Base-by-base conservation (phyloP, 1,139 yeast species). In the Nadsonia commutata region DNA sequence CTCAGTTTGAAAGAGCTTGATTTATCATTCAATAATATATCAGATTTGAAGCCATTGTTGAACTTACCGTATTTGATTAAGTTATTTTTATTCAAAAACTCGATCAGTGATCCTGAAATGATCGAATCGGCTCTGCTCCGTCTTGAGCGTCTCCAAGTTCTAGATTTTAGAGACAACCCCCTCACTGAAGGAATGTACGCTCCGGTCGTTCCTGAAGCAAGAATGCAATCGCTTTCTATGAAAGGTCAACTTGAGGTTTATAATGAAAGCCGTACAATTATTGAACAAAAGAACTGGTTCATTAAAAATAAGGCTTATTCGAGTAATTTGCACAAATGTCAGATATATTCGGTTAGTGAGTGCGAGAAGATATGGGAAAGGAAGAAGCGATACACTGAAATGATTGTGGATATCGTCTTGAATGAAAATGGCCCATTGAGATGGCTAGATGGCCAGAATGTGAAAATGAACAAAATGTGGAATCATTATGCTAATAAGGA, bases 1-100 rank as follows among this genome's bases (percentile, higher is more conserved):
- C 58, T 68, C 0, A 71, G 74, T 43, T 68, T 90, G 48, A 64
- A 68, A 40, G 82, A 80, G 46, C 66, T 90, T 49, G 95, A 88
- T 56, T 59, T 90, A 42, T 84, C 95, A 0, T 88, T 85, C 61
- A 90, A 90, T 27, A 27, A 13, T 27, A 27, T 27, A 27, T 27
- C 33, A 4, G 33, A 27, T 3, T 13, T 27, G n/a, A 6, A 13
- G n/a, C 33, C 33, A 7, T 11, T 27, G n/a, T 27, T 27, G 9
- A 16, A 27, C n/a, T 9, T 27, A 4, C 33, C 33, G 33, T 16
- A 27, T 16, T 27, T 27, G 33, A 27, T 16, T 27, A 13, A 27
- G 9, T 9, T 27, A 9, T 27, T 11, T 9, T 27, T 27, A 27
- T 27, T 11, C 33, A 4, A 13, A 7, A 27, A 27, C 33, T 27